Conservation (phyloP, 805 yeast genomes). For the Sporopachydermia quercuum region DNA sequence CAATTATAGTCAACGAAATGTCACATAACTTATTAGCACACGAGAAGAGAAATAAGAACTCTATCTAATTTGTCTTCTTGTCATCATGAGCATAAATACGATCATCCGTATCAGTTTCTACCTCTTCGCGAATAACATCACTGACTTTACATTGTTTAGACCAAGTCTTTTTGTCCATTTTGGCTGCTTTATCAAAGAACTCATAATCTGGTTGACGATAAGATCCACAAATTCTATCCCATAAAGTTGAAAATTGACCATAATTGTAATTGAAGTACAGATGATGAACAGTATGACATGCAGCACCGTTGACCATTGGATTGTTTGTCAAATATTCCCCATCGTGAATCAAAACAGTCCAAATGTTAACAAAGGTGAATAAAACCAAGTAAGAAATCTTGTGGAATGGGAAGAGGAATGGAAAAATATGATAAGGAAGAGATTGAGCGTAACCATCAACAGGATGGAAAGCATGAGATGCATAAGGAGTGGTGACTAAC, state of each 20-base stretch:
- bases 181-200: slow-evolving; percentile 51
- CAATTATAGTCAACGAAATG: too few relatives aligned
- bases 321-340: slow-evolving; percentile 91
- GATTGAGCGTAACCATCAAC: slow-evolving; percentile 92
- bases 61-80: background rate
- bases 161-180: slow-evolving; percentile 50
- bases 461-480: slow-evolving; percentile 97
- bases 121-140: slow-evolving; percentile 63
- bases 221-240: slow-evolving; percentile 94
- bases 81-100: slow-evolving; percentile 57
- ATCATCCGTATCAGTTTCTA: slow-evolving; percentile 63
- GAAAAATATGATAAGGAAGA: slow-evolving; percentile 84
- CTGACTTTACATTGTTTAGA: slow-evolving; percentile 52
- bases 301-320: slow-evolving; percentile 92
- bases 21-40: too few relatives aligned
- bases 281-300: slow-evolving; percentile 96
- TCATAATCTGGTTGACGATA: slow-evolving; percentile 87
- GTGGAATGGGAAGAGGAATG: slow-evolving; percentile 84
- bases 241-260: slow-evolving; percentile 94
- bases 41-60: too few relatives aligned
- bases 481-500: slow-evolving; percentile 97
- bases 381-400: slow-evolving; percentile 68
- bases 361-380: slow-evolving; percentile 85
- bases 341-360: slow-evolving; percentile 98
- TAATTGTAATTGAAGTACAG: slow-evolving; percentile 94